Conservation (phyloP, 768 basidiomycete species). For the Neoboletus magnificus region DNA sequence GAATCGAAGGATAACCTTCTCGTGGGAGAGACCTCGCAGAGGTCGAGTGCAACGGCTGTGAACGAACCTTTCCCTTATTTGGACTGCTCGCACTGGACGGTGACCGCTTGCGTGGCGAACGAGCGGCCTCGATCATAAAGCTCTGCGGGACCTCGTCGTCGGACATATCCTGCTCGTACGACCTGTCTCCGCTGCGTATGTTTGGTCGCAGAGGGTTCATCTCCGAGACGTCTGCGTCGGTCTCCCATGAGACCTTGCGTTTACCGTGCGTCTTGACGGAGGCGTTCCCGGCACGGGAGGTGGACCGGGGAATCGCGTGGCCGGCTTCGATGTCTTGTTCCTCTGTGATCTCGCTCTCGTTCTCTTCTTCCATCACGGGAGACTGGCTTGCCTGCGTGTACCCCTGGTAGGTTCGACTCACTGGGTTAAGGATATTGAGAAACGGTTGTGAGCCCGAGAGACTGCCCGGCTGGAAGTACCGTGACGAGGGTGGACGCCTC, state of each 20-base stretch:
- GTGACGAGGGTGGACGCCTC: slow-evolving; percentile 18
- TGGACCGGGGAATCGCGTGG: slow-evolving; percentile 36
- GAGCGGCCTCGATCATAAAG: slow-evolving; percentile 76
- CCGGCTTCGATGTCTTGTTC: slow-evolving; percentile 63
- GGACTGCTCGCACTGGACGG: slow-evolving; percentile 26
- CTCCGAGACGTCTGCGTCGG: slow-evolving; percentile 47
- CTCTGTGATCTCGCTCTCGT: slow-evolving; percentile 41
- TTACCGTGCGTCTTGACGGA: slow-evolving; percentile 41
- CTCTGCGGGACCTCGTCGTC: slow-evolving; percentile 86
- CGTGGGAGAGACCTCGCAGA: slow-evolving; percentile 37
- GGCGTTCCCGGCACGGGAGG: slow-evolving; percentile 27
- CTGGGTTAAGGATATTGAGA: slow-evolving; percentile 79
- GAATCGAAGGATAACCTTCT: slow-evolving; percentile 36
- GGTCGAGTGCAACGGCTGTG: slow-evolving; percentile 53
- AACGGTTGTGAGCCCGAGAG: slow-evolving; percentile 68
- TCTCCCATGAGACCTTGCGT: slow-evolving; percentile 61
- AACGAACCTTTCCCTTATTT: slow-evolving; percentile 39
- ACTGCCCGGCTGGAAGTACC: slow-evolving; percentile 16
- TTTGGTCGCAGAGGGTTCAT: slow-evolving; percentile 64
- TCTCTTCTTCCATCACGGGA: slow-evolving; percentile 70
- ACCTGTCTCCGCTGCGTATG: slow-evolving; percentile 63
- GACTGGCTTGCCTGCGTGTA: slow-evolving; percentile 74
- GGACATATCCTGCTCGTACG: slow-evolving; percentile 57
- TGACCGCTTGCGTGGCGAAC: slow-evolving; percentile 36
- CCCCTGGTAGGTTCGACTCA: slow-evolving; percentile 68